Evolutionary conservation across 306 rosid species (phyloP).

Genomic region (Urtica urens): DNA sequence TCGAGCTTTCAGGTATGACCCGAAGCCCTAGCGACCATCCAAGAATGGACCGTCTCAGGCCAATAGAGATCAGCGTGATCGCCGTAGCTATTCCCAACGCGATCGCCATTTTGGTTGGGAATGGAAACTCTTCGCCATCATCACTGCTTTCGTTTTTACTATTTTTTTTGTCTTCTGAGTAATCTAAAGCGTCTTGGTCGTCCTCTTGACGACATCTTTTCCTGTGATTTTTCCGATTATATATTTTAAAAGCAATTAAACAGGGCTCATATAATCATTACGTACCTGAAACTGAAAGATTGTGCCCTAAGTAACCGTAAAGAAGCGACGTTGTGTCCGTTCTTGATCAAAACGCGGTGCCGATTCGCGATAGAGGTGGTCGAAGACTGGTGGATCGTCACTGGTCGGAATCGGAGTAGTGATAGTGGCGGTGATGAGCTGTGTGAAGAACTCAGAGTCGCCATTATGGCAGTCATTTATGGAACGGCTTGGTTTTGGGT

Average conservation of each 20-base stretch:
- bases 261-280: background rate
- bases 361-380: constrained; percentile 13
- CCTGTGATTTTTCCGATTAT: constrained; percentile 27
- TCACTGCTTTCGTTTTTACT: constrained; percentile 9
- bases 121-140: constrained; percentile 19
- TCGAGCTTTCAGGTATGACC: constrained; percentile 32
- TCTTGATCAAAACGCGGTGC: constrained; percentile 6
- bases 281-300: constrained; percentile 15
- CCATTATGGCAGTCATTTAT: background rate
- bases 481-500: background rate
- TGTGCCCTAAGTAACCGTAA: constrained; percentile 18
- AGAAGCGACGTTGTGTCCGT: constrained; percentile 7
- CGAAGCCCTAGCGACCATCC: constrained; percentile 36
- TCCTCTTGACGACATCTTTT: constrained; percentile 31
- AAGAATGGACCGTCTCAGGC: constrained; percentile 22
- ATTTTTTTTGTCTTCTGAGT: constrained; percentile 17
- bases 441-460: background rate
- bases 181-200: constrained; percentile 14
- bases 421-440: background rate
- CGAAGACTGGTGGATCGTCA: too few species aligned
- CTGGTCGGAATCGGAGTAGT: constrained; percentile 8
- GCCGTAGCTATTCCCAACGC: constrained; percentile 43
- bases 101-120: constrained; percentile 35
- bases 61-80: constrained; percentile 32
- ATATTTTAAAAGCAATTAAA: background rate